phyloP scores from a whole-genome alignment of 2,329 filamentous ascomycete genomes.

The Periconia sp. region DNA sequence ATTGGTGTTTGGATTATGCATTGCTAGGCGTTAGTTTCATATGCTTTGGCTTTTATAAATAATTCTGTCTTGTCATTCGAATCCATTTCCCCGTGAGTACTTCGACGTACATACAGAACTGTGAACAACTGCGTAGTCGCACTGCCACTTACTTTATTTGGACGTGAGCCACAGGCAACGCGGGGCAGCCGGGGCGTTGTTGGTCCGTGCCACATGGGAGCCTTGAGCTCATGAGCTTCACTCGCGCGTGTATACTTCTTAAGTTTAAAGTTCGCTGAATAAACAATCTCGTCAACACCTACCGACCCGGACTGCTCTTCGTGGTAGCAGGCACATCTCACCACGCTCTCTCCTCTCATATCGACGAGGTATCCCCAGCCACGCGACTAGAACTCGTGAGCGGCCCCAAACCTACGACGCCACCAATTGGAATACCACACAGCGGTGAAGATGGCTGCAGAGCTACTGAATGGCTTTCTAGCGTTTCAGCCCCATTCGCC shows the following conservation, averaged over 20 bases:
- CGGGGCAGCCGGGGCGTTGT: conserved; percentile 11
- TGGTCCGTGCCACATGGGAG: conserved; percentile 20
- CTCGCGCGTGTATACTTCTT: conserved; percentile 11
- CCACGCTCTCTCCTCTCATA: not conserved
- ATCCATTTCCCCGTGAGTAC: not conserved
- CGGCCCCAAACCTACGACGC: not conserved
- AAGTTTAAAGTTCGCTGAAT: conserved; percentile 6
- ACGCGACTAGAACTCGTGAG: not conserved
- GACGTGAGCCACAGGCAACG: no score
- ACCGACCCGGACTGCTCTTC: not conserved
- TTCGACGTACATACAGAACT: not conserved
- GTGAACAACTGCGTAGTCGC: not conserved
- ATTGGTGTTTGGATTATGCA: conserved; percentile 6
- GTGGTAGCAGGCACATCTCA: not conserved
- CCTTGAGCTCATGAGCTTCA: conserved; percentile 30
- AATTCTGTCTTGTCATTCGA: not conserved
- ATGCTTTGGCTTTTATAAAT: not conserved
- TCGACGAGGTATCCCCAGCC: not conserved
- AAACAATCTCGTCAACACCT: not conserved
- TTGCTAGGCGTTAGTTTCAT: conserved; percentile 7
- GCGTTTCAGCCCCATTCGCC: conserved; percentile 40
- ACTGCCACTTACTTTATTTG: no score
- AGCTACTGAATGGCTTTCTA: conserved; percentile 28
- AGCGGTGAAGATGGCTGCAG: conserved; percentile 26
- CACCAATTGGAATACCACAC: not conserved